Evolutionary conservation across 768 basidiomycete genomes (phyloP).

Genomic region (Vararia minispora): DNA sequence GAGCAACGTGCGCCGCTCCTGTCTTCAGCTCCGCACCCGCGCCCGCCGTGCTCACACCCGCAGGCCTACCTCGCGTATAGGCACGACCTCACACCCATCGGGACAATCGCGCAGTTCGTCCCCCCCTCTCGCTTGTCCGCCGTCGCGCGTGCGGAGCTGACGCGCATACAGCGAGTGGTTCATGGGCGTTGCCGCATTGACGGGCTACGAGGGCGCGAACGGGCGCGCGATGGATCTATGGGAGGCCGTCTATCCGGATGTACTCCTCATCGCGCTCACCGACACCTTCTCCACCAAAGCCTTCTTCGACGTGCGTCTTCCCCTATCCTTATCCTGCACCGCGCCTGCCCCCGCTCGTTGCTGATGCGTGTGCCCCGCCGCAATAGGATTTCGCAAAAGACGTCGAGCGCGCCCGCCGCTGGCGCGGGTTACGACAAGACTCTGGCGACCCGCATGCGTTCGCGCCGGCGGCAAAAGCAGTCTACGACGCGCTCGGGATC

Average conservation of each 20-base stretch:
- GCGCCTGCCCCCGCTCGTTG: not conserved
- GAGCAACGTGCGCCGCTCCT: conserved; percentile 58
- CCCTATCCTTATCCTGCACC: not conserved
- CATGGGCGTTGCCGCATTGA: conserved; percentile 80
- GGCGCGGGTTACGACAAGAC: conserved; percentile 86
- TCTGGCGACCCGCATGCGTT: conserved; percentile 86
- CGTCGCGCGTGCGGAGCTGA: conserved; percentile 6
- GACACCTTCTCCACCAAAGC: conserved; percentile 88
- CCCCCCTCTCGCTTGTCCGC: not conserved
- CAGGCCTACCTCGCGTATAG: conserved; percentile 82
- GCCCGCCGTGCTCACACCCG: not conserved
- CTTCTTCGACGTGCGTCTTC: conserved; percentile 59
- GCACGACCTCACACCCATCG: conserved; percentile 53
- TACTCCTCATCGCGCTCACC: conserved; percentile 68
- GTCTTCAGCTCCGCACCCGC: not conserved
- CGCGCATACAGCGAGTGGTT: conserved; percentile 66
- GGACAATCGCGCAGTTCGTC: conserved; percentile 80
- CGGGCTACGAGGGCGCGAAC: conserved; percentile 75
- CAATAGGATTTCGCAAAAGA: conserved; percentile 48
- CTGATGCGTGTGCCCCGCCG: too few species aligned
- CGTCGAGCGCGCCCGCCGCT: conserved; percentile 51
- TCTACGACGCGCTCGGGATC: conserved; percentile 63
- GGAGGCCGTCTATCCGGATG: conserved; percentile 61
- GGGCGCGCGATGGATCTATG: conserved; percentile 68
- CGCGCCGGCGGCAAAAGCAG: conserved; percentile 57